Percentiles rank a stretch among this genome's conserved stretches.
These are phyloP conservation scores for Talaromyces sp. DNA, from an alignment of 2,329 filamentous ascomycete genomes.

Conservation along the genomic window DNA sequence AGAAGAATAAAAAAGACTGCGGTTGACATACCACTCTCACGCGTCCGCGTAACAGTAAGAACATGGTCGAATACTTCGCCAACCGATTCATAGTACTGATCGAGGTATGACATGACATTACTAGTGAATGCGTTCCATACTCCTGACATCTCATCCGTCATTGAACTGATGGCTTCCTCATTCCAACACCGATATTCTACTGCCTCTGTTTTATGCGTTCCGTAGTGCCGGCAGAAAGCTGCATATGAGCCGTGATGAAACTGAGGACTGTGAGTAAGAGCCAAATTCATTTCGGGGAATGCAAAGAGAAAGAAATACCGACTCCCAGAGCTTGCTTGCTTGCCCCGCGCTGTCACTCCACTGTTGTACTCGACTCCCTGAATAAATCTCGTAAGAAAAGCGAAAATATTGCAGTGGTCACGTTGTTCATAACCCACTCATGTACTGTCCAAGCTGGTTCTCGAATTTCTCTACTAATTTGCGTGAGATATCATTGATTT, in stretches of 20 bases:
- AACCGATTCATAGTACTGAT: neutral
- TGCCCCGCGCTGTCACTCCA: conserved; percentile 3
- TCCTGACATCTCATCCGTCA: neutral
- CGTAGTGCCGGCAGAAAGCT: neutral
- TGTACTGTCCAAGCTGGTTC: neutral
- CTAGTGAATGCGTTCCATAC: neutral
- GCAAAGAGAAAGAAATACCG: neutral
- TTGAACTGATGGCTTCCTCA: neutral
- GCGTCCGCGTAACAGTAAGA: neutral
- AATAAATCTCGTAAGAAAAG: neutral
- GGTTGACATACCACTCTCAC: neutral
- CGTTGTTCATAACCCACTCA: neutral
- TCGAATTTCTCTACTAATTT: conserved; percentile 1
- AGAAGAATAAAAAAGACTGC: neutral
- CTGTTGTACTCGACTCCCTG: neutral
- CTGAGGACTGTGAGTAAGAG: neutral
- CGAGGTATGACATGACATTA: neutral
- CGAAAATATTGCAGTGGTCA: neutral
- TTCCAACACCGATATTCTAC: neutral
- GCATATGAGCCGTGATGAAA: neutral
- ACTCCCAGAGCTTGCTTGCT: neutral
- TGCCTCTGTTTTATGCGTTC: neutral
- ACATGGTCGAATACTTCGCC: neutral
- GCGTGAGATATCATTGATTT: conserved; percentile 1
- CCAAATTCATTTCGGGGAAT: neutral